These are phyloP conservation scores for Globisporangium nodosum DNA, from an alignment of 352 stramenopile genomes.

Conservation along the genomic window DNA sequence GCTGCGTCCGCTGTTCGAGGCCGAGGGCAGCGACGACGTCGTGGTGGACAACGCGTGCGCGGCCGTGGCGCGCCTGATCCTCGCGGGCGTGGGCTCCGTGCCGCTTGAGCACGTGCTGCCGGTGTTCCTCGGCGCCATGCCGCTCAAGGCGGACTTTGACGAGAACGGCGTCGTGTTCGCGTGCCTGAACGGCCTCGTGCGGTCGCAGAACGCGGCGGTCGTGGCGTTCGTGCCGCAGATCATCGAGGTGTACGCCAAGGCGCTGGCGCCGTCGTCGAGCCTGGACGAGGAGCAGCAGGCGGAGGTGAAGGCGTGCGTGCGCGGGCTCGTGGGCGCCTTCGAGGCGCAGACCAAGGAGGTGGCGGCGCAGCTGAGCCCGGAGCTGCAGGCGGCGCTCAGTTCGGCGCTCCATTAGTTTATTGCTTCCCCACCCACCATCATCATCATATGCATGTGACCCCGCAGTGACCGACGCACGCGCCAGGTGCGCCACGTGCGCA, in stretches of 20 bases:
- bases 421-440: background rate
- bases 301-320: slow-evolving; percentile 68
- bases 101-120: slow-evolving; percentile 92
- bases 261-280: slow-evolving; percentile 47
- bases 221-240: slow-evolving; percentile 69
- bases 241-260: slow-evolving; percentile 78
- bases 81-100: slow-evolving; percentile 62
- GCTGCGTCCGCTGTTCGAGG: slow-evolving; percentile 90
- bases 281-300: slow-evolving; percentile 70
- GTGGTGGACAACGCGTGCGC: slow-evolving; percentile 92
- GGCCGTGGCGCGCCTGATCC: slow-evolving; percentile 93
- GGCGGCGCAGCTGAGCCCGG: slow-evolving; percentile 63
- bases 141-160: slow-evolving; percentile 95
- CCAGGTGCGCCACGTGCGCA: no score
- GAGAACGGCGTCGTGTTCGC: slow-evolving; percentile 95
- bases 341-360: slow-evolving; percentile 79
- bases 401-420: slow-evolving; percentile 47
- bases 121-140: slow-evolving; percentile 90
- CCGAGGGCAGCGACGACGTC: slow-evolving; percentile 79
- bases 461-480: background rate
- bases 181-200: slow-evolving; percentile 91
- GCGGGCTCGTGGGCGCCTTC: slow-evolving; percentile 56
- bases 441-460: background rate
- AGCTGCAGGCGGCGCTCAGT: slow-evolving; percentile 61
- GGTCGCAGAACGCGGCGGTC: slow-evolving; percentile 82